Conservation (phyloP, 1,284 basidiomycete genomes). For the Cryptococcus neoformans region DNA sequence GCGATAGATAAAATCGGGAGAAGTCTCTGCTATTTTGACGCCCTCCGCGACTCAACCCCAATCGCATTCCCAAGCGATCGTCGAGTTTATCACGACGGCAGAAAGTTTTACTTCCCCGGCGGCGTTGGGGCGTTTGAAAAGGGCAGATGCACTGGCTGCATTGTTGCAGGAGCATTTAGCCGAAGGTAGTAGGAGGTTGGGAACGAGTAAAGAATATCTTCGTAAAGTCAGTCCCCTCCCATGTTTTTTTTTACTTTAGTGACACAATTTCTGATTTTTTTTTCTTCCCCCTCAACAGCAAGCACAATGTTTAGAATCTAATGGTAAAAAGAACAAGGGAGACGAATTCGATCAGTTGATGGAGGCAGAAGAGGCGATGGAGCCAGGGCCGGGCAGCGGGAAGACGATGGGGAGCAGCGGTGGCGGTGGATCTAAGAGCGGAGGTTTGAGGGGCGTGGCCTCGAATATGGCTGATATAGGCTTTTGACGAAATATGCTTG, state of each 20-base stretch:
- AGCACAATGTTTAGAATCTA: constrained; percentile 14
- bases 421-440: neutral
- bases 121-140: constrained; percentile 10
- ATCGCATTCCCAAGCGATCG: constrained; percentile 8
- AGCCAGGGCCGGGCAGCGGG: neutral
- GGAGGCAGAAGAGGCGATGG: constrained; percentile 12
- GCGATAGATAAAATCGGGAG: neutral
- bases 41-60: neutral
- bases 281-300: constrained; percentile 14
- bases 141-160: constrained; percentile 13
- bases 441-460: constrained; percentile 14
- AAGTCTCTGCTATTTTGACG: neutral
- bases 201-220: constrained; percentile 30
- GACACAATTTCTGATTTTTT: neutral
- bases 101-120: neutral
- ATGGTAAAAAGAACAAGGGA: neutral
- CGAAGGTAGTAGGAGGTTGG: constrained; percentile 18
- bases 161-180: constrained; percentile 26
- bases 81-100: constrained; percentile 30
- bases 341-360: constrained; percentile 21
- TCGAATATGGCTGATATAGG: constrained; percentile 21
- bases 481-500: constrained; percentile 7
- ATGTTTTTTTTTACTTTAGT: neutral
- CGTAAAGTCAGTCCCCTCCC: constrained; percentile 24
- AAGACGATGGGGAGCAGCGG: neutral